Conservation (phyloP, 805 yeast species). For the Candida nanaspora region DNA sequence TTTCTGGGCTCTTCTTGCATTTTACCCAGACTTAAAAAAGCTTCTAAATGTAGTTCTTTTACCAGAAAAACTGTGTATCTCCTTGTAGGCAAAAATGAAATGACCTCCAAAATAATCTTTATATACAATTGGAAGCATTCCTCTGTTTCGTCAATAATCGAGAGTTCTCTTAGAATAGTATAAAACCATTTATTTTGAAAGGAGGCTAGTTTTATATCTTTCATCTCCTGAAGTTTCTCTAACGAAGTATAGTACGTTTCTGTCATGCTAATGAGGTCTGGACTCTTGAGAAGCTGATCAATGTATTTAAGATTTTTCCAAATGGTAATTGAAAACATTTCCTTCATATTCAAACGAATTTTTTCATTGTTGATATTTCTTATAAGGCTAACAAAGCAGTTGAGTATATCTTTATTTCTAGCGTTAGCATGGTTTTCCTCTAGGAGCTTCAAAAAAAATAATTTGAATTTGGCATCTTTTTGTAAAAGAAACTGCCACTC, state of each 20-base stretch:
- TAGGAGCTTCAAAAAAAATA: slow-evolving; percentile 24
- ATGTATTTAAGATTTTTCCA: slow-evolving; percentile 24
- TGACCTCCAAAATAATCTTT: slow-evolving; percentile 3
- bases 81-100: slow-evolving; percentile 37
- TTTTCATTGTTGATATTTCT: slow-evolving; percentile 13
- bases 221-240: neutral
- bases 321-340: slow-evolving; percentile 26
- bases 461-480: slow-evolving; percentile 19
- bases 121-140: neutral
- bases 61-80: slow-evolving; percentile 26
- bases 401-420: slow-evolving; percentile 8
- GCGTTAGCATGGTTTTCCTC: slow-evolving; percentile 15
- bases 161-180: neutral
- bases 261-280: neutral
- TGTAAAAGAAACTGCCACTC: slow-evolving; percentile 2
- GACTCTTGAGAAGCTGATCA: slow-evolving; percentile 2
- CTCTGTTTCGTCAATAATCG: neutral
- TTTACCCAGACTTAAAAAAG: slow-evolving; percentile 4
- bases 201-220: neutral
- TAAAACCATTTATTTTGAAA: neutral
- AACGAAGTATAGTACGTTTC: neutral
- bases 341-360: slow-evolving; percentile 16
- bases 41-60: slow-evolving; percentile 18
- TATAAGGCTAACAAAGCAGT: slow-evolving; percentile 18
- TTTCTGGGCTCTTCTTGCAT: slow-evolving; percentile 1